These are phyloP conservation scores for Colletotrichum falcatum DNA, from an alignment of 2,329 filamentous ascomycete species.

Conservation along the genomic window DNA sequence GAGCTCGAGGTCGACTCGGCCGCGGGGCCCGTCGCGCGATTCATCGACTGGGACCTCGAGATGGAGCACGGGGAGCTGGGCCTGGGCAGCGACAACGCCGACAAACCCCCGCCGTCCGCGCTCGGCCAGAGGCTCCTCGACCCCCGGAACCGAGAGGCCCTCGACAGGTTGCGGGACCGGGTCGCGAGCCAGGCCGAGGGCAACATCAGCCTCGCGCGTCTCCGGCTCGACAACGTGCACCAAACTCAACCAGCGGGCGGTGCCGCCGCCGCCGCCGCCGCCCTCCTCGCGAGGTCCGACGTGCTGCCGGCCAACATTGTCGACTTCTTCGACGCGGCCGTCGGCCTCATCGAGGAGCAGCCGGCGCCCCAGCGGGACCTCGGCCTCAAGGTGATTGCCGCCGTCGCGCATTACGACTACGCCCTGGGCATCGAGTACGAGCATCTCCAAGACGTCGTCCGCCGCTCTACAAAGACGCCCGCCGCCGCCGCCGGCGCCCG, in stretches of 20 bases:
- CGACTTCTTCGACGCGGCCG: slow-evolving; percentile 6
- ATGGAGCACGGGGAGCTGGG: slow-evolving; percentile 13
- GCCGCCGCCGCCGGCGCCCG: background rate
- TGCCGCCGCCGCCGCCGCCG: too few species aligned
- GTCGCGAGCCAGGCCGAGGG: background rate
- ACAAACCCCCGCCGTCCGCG: slow-evolving; percentile 8
- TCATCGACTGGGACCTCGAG: slow-evolving; percentile 20
- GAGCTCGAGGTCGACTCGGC: slow-evolving; percentile 9
- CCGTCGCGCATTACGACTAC: slow-evolving; percentile 14
- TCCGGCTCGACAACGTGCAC: slow-evolving; percentile 12
- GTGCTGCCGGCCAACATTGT: slow-evolving; percentile 17
- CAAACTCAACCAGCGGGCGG: background rate
- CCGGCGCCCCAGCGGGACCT: background rate
- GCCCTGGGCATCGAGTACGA: background rate
- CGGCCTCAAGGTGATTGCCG: slow-evolving; percentile 19
- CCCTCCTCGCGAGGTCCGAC: background rate
- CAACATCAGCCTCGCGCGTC: slow-evolving; percentile 17
- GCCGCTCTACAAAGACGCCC: background rate
- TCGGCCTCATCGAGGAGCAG: slow-evolving; percentile 15
- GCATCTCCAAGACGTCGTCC: background rate
- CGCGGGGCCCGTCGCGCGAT: background rate
- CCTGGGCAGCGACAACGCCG: background rate
- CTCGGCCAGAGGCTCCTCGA: slow-evolving; percentile 8
- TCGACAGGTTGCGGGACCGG: background rate
- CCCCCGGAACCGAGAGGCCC: slow-evolving; percentile 3